These are phyloP conservation scores for thale cress (Arabidopsis thaliana) DNA, from an alignment of 345 rosid species.

Conservation along the genomic window TAIR10.1 NC_003074.8:11432501-11433000, in stretches of 20 bases:
- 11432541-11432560: conserved; percentile 8
- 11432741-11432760: too few species aligned
- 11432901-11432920: not conserved
- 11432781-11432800: not conserved
- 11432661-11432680: not conserved
- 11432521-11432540: conserved; percentile 28
- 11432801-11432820: not conserved
- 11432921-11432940: not conserved
- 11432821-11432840: not conserved
- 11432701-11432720: not conserved
- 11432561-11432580: not conserved
- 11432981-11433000: too few species aligned
- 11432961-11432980: too few species aligned
- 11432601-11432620: not conserved
- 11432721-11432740: conserved; percentile 2
- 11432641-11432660: conserved; percentile 8
- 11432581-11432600: not conserved
- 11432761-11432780: not conserved
- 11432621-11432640: not conserved
- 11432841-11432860: not conserved
- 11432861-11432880: not conserved
- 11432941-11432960: not conserved
- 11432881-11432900: not conserved
- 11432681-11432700: not conserved
- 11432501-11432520: conserved; percentile 21